Evolutionary conservation across 345 rosid species (phyloP).

Genomic region (Reutealis trisperma): DNA sequence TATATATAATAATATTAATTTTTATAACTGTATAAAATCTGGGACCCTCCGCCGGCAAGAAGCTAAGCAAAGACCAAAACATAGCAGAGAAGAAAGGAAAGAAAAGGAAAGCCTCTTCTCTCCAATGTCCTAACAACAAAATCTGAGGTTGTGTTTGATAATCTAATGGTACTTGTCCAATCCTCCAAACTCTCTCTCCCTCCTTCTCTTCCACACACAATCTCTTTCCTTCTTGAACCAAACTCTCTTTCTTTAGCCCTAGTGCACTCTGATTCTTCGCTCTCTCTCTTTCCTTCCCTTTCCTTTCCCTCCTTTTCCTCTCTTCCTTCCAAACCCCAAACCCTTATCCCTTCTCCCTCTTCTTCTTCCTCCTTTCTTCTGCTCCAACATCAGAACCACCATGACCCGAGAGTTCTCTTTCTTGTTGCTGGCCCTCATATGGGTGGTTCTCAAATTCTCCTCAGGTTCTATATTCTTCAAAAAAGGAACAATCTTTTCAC

Average conservation of each 20-base stretch:
- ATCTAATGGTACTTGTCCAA: constrained; percentile 46
- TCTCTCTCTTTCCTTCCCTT: constrained; percentile 57
- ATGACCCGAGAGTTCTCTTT: constrained; percentile 44
- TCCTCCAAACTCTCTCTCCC: constrained; percentile 51
- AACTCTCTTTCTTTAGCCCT: constrained; percentile 68
- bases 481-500: constrained; percentile 35
- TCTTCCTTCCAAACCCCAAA: constrained; percentile 36
- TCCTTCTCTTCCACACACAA: constrained; percentile 38
- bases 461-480: constrained; percentile 46
- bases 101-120: neutral
- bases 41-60: too few species aligned
- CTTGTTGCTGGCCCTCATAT: constrained; percentile 54
- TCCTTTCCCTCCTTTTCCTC: constrained; percentile 51
- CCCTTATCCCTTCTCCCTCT: constrained; percentile 34
- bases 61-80: too few species aligned
- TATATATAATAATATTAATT: too few species aligned
- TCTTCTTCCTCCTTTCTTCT: constrained; percentile 34
- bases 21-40: too few species aligned
- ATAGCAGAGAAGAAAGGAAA: too few species aligned
- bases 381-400: constrained; percentile 5
- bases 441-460: constrained; percentile 59
- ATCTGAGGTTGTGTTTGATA: neutral
- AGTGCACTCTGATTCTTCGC: constrained; percentile 57
- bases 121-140: constrained; percentile 18
- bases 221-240: constrained; percentile 64